Percentiles rank a stretch among this genome's conserved stretches.
phyloP scores from a whole-genome alignment of 2,329 filamentous ascomycete genomes.

The Monilinia polystroma region DNA sequence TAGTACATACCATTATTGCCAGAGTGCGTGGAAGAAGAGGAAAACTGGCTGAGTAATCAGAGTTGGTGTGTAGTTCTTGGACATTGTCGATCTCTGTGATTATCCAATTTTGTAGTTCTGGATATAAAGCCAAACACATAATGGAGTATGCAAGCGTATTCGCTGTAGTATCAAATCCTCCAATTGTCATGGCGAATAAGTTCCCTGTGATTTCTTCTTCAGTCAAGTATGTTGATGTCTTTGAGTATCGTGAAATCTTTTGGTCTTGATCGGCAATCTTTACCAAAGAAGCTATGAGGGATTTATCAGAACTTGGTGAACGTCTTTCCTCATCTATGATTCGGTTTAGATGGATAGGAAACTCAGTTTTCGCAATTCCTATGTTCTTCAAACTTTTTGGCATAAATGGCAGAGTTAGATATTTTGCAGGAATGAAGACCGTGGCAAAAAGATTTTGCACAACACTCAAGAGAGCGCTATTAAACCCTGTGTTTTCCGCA shows the following conservation, averaged over 20 bases:
- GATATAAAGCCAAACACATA: constrained; percentile 47
- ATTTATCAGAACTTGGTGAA: constrained; percentile 24
- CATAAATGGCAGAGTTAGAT: not conserved
- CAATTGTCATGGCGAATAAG: constrained; percentile 42
- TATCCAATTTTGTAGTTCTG: constrained; percentile 53
- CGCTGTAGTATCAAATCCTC: constrained; percentile 51
- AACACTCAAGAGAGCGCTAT: not conserved
- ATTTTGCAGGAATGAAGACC: constrained; percentile 11
- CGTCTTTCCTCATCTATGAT: constrained; percentile 20
- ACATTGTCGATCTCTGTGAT: constrained; percentile 46
- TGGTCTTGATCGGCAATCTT: constrained; percentile 19
- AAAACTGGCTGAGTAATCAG: constrained; percentile 24
- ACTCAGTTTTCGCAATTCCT: constrained; percentile 1
- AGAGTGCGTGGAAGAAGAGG: constrained; percentile 22
- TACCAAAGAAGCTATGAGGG: constrained; percentile 7
- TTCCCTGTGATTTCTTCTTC: constrained; percentile 27
- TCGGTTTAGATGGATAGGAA: constrained; percentile 2
- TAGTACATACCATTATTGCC: constrained; percentile 41
- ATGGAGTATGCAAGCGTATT: constrained; percentile 51
- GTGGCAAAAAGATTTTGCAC: constrained; percentile 5
- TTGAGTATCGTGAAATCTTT: constrained; percentile 12
- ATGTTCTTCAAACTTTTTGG: not conserved
- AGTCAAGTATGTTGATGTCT: constrained; percentile 13
- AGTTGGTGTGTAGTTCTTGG: not conserved
- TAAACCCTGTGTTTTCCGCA: constrained; percentile 14